Evolutionary conservation across 176 grass and related monocot genomes (phyloP).

Genomic region (Areca catechu): DNA sequence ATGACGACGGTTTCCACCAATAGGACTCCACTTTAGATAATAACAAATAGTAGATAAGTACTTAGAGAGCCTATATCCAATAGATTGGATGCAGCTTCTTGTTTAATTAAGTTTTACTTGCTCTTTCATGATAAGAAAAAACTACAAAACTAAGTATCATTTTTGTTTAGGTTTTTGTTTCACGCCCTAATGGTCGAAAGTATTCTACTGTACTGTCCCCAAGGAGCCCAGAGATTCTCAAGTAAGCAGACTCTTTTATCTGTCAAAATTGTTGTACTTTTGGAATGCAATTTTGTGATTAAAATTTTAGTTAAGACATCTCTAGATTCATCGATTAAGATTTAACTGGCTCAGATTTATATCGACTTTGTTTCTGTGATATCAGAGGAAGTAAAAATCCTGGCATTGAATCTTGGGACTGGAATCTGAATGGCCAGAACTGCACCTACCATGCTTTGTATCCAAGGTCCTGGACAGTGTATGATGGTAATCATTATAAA

Average conservation of each 20-base stretch:
- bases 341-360: conserved; percentile 14
- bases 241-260: conserved; percentile 38
- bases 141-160: neutral
- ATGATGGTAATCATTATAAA: conserved; percentile 56
- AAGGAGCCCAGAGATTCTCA: conserved; percentile 50
- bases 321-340: neutral
- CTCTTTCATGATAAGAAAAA: no score
- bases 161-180: conserved; percentile 60
- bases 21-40: no score
- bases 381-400: conserved; percentile 83
- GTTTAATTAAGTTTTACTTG: no score
- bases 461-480: conserved; percentile 86
- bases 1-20: no score
- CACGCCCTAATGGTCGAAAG: conserved; percentile 54
- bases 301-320: no score
- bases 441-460: conserved; percentile 86
- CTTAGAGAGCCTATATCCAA: no score
- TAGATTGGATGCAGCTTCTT: no score
- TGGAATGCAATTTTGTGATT: no score
- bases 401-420: conserved; percentile 92
- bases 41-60: no score
- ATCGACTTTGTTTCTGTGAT: conserved; percentile 32
- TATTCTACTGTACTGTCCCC: conserved; percentile 79
- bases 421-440: conserved; percentile 59
- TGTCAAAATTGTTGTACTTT: no score